Conservation (phyloP, 2,329 filamentous ascomycete species). For the Alternaria sp. region DNA sequence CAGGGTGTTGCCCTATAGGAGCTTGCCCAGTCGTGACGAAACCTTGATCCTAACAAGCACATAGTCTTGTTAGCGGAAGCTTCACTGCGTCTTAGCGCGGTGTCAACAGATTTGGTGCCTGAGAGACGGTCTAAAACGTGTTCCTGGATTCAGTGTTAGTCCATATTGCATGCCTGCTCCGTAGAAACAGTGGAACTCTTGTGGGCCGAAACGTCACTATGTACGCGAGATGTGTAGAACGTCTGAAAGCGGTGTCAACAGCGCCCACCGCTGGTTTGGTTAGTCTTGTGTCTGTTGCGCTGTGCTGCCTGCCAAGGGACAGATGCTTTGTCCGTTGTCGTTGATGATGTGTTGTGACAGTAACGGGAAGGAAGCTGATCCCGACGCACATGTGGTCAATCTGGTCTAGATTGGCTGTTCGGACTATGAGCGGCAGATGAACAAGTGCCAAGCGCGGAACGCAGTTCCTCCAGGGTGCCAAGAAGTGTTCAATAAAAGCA, state of each 20-base stretch:
- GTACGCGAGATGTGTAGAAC: not conserved
- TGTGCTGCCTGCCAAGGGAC: constrained; percentile 3
- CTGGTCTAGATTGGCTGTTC: constrained; percentile 14
- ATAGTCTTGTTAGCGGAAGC: constrained; percentile 9
- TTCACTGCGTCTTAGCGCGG: not conserved
- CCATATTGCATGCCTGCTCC: not conserved
- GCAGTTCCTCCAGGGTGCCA: constrained; percentile 31
- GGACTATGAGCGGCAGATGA: constrained; percentile 6
- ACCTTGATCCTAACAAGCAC: constrained; percentile 32
- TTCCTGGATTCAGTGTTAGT: not conserved
- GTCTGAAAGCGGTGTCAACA: not conserved
- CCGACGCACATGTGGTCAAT: constrained; percentile 2
- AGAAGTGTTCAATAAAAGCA: constrained; percentile 19
- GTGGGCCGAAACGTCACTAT: not conserved
- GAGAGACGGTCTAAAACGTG: not conserved
- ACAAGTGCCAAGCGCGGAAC: constrained; percentile 36
- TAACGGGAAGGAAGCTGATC: not conserved
- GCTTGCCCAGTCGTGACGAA: constrained; percentile 4
- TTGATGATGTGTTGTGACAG: not conserved
- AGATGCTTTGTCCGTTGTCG: not conserved
- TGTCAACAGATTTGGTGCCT: constrained; percentile 1
- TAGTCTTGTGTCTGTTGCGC: not conserved
- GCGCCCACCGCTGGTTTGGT: not conserved
- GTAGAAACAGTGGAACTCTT: not conserved
- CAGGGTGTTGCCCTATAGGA: constrained; percentile 4